phyloP scores from a whole-genome alignment of 495 filamentous ascomycete genomes.

The Penicillium coprophilum region DNA sequence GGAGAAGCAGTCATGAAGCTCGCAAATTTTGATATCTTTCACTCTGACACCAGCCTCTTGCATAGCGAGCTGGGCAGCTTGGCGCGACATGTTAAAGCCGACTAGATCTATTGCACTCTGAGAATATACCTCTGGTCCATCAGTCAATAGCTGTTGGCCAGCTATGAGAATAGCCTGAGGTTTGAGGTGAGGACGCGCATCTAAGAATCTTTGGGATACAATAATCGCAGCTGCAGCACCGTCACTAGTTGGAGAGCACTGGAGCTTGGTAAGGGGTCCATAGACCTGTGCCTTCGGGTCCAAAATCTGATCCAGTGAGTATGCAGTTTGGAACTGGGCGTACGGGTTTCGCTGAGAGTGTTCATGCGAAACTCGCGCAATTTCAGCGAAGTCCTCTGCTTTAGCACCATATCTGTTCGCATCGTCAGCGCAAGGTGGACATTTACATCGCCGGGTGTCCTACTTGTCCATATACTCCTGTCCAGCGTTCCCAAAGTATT shows the following conservation, averaged over 20 bases:
- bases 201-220: conserved; percentile 81
- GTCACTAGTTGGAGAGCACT: conserved; percentile 87
- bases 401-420: conserved; percentile 61
- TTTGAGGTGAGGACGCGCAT: conserved; percentile 74
- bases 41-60: conserved; percentile 68
- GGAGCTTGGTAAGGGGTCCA: conserved; percentile 71
- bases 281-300: conserved; percentile 67
- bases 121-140: conserved; percentile 70
- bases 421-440: conserved; percentile 22
- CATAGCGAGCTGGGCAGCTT: conserved; percentile 65
- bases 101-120: conserved; percentile 78
- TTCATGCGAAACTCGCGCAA: conserved; percentile 76
- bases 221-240: conserved; percentile 85
- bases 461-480: conserved; percentile 82
- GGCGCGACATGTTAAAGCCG: conserved; percentile 77
- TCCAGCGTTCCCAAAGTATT: conserved; percentile 86
- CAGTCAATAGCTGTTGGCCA: conserved; percentile 81
- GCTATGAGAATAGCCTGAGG: conserved; percentile 80
- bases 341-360: conserved; percentile 83
- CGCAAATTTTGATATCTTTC: conserved; percentile 75
- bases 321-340: conserved; percentile 87
- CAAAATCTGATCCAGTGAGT: conserved; percentile 80
- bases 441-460: conserved; percentile 15
- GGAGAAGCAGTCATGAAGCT: conserved; percentile 94
- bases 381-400: conserved; percentile 77